Evolutionary conservation across 345 rosid species (phyloP), one percentile per base, ranked within the genome.

Genomic region (Schrenkiella parvula): DNA sequence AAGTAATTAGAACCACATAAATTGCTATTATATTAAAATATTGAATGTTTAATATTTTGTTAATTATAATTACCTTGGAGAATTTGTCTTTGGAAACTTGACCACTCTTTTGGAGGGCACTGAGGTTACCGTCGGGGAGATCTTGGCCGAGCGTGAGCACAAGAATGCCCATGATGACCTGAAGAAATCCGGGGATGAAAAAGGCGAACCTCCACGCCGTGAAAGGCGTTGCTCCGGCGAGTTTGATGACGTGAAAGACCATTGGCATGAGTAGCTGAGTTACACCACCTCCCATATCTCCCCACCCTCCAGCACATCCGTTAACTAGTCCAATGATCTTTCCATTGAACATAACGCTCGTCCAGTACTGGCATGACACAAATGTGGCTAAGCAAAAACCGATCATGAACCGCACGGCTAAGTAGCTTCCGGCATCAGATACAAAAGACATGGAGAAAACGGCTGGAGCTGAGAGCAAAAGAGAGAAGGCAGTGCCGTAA

Each of bases 171-270:
- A 82, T 80, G 34, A 89, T 64, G 6, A 89, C 57, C 48, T 92
- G 84, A 48, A 88, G 82, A n/a, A 80, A 56, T 0, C 95, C 96
- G 0, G 96, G 95, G 15, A 89, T 51, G 72, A 92, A 92, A 35
- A 89, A 92, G 39, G 98, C 86, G 1, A 92, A 83, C 77, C 98
- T 84, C 95, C 96, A 92, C 14, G 98, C 95, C n/a, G 84, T 84
- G 83, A 87, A 92, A 0, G 96, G 91, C 28, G 92, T 88, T 1
- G 91, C 70, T 11, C 98, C 96, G 0, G 78, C 25, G 23, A 59
- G 78, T 68, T 53, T 55, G 37, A 92, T 84, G 46, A 86, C 22
- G 23, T 92, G 85, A 65, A 73, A 89, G 21, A 88, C 88, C 14
- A 89, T 8, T 2, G 98, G 96, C 98, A 92, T 88, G 29, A 89